Evolutionary conservation across 805 yeast species (phyloP).

Genomic region (Pichia californica): DNA sequence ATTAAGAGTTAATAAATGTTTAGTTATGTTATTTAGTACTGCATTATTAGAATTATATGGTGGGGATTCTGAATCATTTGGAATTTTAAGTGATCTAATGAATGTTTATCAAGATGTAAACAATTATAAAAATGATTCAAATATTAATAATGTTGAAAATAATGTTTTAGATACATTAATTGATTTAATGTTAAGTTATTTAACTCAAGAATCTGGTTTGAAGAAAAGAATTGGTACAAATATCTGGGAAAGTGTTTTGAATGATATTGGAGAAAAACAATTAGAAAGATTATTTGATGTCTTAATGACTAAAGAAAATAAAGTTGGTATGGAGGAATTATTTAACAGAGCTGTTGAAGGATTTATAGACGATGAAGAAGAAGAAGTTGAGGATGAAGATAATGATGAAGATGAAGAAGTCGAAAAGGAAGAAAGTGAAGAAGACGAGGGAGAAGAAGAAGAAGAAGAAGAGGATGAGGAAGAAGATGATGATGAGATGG

Average conservation of each 20-base stretch:
- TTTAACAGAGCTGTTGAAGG: slow-evolving; percentile 59
- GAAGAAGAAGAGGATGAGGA: slow-evolving; percentile 19
- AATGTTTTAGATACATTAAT: slow-evolving; percentile 21
- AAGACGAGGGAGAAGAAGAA: slow-evolving; percentile 15
- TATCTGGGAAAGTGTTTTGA: slow-evolving; percentile 43
- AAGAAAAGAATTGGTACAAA: slow-evolving; percentile 51
- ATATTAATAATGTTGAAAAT: background rate
- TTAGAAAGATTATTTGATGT: slow-evolving; percentile 48
- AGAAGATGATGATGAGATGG: slow-evolving; percentile 31
- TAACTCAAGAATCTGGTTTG: slow-evolving; percentile 51
- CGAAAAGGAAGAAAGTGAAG: slow-evolving; percentile 17
- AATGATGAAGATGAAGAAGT: slow-evolving; percentile 17
- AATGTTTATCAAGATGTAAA: slow-evolving; percentile 45
- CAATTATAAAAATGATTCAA: background rate
- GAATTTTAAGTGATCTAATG: slow-evolving; percentile 66
- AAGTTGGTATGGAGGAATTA: slow-evolving; percentile 69
- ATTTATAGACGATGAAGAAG: slow-evolving; percentile 37
- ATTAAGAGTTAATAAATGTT: slow-evolving; percentile 34
- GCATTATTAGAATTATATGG: slow-evolving; percentile 69
- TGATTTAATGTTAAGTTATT: slow-evolving; percentile 52
- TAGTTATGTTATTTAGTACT: slow-evolving; percentile 73
- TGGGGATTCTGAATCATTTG: slow-evolving; percentile 72
- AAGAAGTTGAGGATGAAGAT: background rate
- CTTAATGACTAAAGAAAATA: slow-evolving; percentile 63
- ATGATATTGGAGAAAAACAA: slow-evolving; percentile 37